Evolutionary conservation across 176 grass and related monocot genomes (phyloP).

Genomic region (Carex parvula): DNA sequence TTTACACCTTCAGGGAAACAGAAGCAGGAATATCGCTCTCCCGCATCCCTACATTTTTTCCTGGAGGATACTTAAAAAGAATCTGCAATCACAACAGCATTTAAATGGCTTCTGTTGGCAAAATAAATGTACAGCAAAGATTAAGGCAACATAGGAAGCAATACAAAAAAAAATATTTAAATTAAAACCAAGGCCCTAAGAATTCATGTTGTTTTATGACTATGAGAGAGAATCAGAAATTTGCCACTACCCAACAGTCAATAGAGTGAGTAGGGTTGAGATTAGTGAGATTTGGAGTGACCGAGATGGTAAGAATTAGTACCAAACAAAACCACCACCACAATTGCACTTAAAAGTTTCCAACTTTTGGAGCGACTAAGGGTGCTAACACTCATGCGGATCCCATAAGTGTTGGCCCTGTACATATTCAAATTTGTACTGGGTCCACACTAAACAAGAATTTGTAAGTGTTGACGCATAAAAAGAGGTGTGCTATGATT

Average conservation of each 20-base stretch:
- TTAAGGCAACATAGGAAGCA: background rate
- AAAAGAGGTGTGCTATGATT: background rate
- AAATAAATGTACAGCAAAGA: background rate
- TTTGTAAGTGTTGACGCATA: background rate
- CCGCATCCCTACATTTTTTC: slow-evolving; percentile 62
- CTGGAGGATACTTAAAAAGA: slow-evolving; percentile 98
- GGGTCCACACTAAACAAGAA: background rate
- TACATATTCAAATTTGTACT: background rate
- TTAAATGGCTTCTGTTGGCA: background rate
- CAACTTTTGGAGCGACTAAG: background rate
- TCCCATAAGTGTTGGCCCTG: background rate
- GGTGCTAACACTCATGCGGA: background rate
- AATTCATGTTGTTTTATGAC: background rate
- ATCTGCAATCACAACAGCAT: slow-evolving; percentile 49
- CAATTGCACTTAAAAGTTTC: background rate
- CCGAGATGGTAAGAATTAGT: background rate
- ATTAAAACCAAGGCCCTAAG: background rate
- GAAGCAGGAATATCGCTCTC: slow-evolving; percentile 84
- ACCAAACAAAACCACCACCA: background rate
- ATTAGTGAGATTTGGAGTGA: background rate
- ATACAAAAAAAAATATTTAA: background rate
- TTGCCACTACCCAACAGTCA: background rate
- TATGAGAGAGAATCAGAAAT: background rate
- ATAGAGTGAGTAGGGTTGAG: background rate
- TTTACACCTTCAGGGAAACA: slow-evolving; percentile 98